Base-by-base conservation (phyloP, 2,329 filamentous ascomycete species). In the Colletotrichum lini region DNA sequence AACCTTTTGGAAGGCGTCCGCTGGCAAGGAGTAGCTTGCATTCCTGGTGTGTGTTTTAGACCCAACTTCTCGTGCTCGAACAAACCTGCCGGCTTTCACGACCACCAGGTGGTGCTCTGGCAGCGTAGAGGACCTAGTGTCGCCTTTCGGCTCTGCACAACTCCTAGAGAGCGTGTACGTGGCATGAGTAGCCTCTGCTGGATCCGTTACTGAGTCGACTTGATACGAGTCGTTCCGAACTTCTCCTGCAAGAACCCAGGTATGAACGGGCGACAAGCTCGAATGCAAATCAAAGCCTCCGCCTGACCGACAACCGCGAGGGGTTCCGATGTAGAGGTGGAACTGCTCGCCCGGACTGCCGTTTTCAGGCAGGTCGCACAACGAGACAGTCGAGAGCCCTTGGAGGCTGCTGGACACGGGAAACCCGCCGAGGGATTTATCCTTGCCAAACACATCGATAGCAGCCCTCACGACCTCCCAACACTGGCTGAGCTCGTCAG, bases 211-310 rank as follows among this genome's bases (percentile, higher is more conserved):
- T 1, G 70, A 58, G 45, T 76, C 67, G 3, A 76, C 76, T 3
- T 76, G 50, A 65, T 78, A 81, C 16, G 64, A 66, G 53, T 75
- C 73, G 67, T 81, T 78, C 13, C 26, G 75, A 4, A 76, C 79
- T 66, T 79, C 70, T 13, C 80, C 80, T 4, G 78, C 77, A 16
- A 82, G 69, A 12, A 81, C 74, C 79, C 80, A 82, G 62, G 78
- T 80, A 65, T 81, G 78, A 0, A 73, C 78, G 66, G 76, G 78
- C 2, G 77, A 64, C 59, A 81, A 79, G 66, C 82, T 79, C 9
- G 78, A 78, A 65, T 80, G 80, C 23, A 82, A 72, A 5, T 10
- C n/a, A 21, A n/a, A 35, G 9, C 72, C 70, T 16, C 78, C 73
- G 21, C 74, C 76, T 5, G 76, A 76, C 26, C 77, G 75, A 23